phyloP scores from a whole-genome alignment of 345 rosid genomes.

The Euclidium syriacum region DNA sequence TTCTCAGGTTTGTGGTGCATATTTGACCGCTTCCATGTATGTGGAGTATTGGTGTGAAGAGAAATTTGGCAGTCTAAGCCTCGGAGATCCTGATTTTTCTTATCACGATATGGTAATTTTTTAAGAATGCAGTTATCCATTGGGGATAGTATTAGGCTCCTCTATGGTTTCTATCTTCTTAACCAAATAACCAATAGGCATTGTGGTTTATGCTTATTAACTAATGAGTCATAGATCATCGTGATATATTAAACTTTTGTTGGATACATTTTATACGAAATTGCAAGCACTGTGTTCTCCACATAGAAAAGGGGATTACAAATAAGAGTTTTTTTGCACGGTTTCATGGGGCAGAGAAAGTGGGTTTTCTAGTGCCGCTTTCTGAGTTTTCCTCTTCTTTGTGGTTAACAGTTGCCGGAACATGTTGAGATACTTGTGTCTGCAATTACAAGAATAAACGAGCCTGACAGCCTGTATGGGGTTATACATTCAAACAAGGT shows the following conservation, averaged over 20 bases:
- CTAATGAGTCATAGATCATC: constrained; percentile 3
- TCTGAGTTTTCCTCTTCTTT: constrained; percentile 10
- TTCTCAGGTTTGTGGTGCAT: constrained; percentile 70
- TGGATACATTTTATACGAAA: constrained; percentile 6
- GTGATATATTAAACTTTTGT: neutral
- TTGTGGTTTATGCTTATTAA: constrained; percentile 1
- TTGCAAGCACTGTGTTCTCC: neutral
- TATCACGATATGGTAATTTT: constrained; percentile 69
- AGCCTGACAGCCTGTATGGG: constrained; percentile 97
- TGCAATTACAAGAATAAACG: constrained; percentile 84
- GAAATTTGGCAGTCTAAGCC: constrained; percentile 55
- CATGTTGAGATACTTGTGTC: constrained; percentile 82
- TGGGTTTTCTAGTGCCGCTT: neutral
- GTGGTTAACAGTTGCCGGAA: constrained; percentile 53
- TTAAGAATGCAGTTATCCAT: neutral
- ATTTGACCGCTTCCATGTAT: constrained; percentile 82
- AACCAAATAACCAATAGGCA: constrained; percentile 10
- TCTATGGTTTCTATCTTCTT: constrained; percentile 2
- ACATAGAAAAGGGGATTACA: neutral
- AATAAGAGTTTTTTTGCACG: neutral
- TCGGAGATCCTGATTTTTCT: constrained; percentile 91
- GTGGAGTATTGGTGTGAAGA: constrained; percentile 98
- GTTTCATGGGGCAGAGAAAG: neutral
- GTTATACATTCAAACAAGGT: constrained; percentile 89
- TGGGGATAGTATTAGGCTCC: neutral